Evolutionary conservation across 306 rosid species (phyloP).

Genomic region (barrel medic (Medicago truncatula)): DNA sequence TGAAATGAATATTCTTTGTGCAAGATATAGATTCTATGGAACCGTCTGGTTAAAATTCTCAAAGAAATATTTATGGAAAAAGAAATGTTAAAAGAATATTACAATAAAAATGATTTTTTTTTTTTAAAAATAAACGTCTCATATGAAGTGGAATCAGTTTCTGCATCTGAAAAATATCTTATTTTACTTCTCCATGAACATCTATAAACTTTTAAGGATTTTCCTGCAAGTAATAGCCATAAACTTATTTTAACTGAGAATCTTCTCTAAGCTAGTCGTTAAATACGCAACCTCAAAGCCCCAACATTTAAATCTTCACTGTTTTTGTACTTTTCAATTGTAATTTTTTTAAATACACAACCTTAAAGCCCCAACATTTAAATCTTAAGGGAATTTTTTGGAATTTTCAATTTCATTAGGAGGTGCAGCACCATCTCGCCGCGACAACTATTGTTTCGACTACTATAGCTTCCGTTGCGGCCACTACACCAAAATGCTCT

Average conservation of each 20-base stretch:
- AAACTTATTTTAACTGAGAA: conserved; percentile 10
- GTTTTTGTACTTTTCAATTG: neutral
- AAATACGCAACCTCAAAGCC: too few species aligned
- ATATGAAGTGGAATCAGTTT: neutral
- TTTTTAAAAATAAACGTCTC: neutral
- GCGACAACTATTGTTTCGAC: neutral
- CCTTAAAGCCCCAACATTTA: neutral
- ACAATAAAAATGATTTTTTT: neutral
- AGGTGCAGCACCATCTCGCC: neutral
- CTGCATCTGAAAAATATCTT: neutral
- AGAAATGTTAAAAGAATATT: neutral
- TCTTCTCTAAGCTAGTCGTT: neutral
- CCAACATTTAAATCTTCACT: too few species aligned
- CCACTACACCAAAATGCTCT: neutral
- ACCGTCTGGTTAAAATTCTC: neutral
- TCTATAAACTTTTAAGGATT: neutral
- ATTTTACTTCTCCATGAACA: conserved; percentile 4
- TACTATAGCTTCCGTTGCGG: neutral
- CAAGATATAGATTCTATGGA: neutral
- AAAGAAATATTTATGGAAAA: neutral
- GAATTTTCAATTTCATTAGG: neutral
- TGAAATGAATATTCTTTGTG: neutral
- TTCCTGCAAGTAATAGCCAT: neutral
- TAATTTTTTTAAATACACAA: neutral
- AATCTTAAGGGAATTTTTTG: neutral